phyloP scores from a whole-genome alignment of 1,284 basidiomycete genomes.

The Pyrrhoderma noxium region DNA sequence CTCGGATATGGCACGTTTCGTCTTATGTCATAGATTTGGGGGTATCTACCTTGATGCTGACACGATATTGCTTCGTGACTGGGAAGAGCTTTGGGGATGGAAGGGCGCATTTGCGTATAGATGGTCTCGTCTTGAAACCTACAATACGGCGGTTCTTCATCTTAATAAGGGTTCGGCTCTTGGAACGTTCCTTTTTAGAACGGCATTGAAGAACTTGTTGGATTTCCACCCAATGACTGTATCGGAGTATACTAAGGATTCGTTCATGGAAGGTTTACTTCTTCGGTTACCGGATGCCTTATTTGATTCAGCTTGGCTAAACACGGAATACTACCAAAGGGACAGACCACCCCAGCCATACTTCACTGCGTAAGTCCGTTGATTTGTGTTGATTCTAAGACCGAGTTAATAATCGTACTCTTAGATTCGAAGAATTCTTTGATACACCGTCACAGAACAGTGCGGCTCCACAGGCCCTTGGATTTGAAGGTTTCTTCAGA shows the following conservation, averaged over 20 bases:
- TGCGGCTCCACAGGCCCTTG: slow-evolving; percentile 67
- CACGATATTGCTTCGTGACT: slow-evolving; percentile 82
- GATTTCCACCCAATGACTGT: slow-evolving; percentile 89
- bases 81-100: slow-evolving; percentile 88
- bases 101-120: slow-evolving; percentile 83
- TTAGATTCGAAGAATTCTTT: slow-evolving; percentile 78
- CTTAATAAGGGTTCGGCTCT: slow-evolving; percentile 78
- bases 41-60: slow-evolving; percentile 86
- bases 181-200: slow-evolving; percentile 76
- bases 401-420: too few relatives aligned
- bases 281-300: slow-evolving; percentile 77
- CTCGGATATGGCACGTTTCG: slow-evolving; percentile 83
- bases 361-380: slow-evolving; percentile 60
- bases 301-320: slow-evolving; percentile 84
- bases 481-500: slow-evolving; percentile 82
- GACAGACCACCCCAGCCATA: slow-evolving; percentile 81
- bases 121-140: slow-evolving; percentile 74
- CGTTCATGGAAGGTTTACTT: slow-evolving; percentile 63
- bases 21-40: slow-evolving; percentile 79
- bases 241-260: slow-evolving; percentile 72
- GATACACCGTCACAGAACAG: slow-evolving; percentile 62
- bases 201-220: slow-evolving; percentile 76
- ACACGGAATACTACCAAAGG: slow-evolving; percentile 75
- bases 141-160: slow-evolving; percentile 83
- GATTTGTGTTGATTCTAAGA: too few relatives aligned